Conservation (phyloP, 2,329 filamentous ascomycete genomes). For the Graphium sp. region DNA sequence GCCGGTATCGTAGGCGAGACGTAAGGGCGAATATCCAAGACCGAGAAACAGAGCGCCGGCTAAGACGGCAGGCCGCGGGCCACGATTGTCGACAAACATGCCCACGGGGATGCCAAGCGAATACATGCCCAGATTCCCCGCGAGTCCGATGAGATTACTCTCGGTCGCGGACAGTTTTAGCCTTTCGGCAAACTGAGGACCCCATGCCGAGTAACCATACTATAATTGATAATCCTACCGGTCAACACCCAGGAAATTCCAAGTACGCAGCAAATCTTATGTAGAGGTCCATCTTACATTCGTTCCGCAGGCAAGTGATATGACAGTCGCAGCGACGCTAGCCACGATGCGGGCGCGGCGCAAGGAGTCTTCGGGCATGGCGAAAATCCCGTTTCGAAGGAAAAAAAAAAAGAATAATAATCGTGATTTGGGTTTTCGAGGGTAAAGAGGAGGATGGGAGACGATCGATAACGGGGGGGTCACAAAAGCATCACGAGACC, state of each 20-base stretch:
- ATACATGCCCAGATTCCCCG: conserved; percentile 89
- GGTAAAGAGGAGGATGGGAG: not conserved
- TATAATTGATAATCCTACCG: conserved; percentile 16
- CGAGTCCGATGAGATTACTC: conserved; percentile 77
- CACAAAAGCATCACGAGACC: too few relatives aligned
- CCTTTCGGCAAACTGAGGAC: conserved; percentile 79
- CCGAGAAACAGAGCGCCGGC: conserved; percentile 57
- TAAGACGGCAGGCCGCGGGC: conserved; percentile 64
- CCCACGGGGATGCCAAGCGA: conserved; percentile 77
- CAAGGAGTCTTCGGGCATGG: conserved; percentile 30
- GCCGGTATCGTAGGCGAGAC: conserved; percentile 58
- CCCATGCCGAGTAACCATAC: conserved; percentile 99
- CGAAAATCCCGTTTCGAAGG: too few relatives aligned
- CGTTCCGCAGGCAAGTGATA: conserved; percentile 80
- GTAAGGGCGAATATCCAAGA: conserved; percentile 73
- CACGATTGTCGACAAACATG: conserved; percentile 68
- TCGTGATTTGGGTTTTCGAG: not conserved
- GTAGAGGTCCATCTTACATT: conserved; percentile 43
- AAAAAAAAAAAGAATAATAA: too few relatives aligned
- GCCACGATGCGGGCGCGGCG: conserved; percentile 59
- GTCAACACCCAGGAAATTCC: not conserved
- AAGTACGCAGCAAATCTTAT: not conserved
- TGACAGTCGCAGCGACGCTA: conserved; percentile 68
- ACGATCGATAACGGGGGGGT: not conserved
- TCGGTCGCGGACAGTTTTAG: conserved; percentile 82